Conservation (phyloP, 2,329 filamentous ascomycete species). For the Penicillium sp. region DNA sequence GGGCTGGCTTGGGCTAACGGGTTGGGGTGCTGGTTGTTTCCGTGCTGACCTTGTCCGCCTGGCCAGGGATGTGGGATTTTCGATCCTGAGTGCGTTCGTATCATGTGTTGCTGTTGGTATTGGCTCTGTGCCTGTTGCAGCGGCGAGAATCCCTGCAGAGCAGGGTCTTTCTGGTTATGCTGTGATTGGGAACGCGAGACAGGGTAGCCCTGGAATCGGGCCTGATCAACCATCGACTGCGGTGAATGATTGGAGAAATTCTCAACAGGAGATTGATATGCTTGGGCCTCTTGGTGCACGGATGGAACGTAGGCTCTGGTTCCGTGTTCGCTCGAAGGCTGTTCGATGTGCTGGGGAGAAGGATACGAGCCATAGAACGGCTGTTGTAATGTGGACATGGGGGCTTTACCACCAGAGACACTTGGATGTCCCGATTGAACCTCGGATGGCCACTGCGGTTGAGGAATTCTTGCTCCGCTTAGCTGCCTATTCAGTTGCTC, state of each 20-base stretch:
- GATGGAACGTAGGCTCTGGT: constrained; percentile 4
- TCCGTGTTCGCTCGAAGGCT: constrained; percentile 2
- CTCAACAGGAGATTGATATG: neutral
- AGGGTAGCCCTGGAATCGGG: neutral
- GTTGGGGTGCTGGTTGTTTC: constrained; percentile 14
- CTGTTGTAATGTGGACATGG: constrained; percentile 3
- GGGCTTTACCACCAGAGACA: constrained; percentile 2
- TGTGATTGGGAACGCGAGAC: constrained; percentile 15
- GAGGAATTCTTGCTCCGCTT: neutral
- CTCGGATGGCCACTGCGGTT: constrained; percentile 20
- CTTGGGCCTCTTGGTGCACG: neutral
- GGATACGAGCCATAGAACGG: constrained; percentile 9
- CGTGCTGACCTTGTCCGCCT: neutral
- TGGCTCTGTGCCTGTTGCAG: constrained; percentile 9
- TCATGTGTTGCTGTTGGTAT: constrained; percentile 16
- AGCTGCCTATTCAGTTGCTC: neutral
- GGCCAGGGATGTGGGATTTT: neutral
- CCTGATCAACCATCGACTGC: neutral
- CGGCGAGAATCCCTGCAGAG: constrained; percentile 12
- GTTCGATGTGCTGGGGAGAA: constrained; percentile 1
- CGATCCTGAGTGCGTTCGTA: constrained; percentile 7
- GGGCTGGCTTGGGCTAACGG: constrained; percentile 6
- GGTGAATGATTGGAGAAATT: neutral
- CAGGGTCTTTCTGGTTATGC: constrained; percentile 4
- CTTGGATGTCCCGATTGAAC: neutral